Percentiles rank a stretch among this genome's conserved stretches.
phyloP scores from a whole-genome alignment of 2,329 filamentous ascomycete species.

The Cladophialophora exuberans region DNA sequence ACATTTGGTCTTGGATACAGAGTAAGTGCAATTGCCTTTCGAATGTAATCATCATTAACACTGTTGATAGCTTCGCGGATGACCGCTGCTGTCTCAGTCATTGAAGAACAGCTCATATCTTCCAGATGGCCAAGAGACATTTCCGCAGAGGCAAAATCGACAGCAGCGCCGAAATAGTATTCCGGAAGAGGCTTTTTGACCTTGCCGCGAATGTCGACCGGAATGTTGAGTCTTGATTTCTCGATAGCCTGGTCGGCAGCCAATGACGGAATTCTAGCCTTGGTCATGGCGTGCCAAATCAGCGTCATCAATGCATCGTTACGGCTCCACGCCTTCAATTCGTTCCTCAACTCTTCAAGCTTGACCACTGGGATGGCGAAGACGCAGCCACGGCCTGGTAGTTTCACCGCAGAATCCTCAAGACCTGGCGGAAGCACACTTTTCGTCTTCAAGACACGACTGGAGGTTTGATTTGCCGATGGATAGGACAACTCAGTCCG shows the following conservation, averaged over 20 bases:
- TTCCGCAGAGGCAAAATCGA: conserved; percentile 41
- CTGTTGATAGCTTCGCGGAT: conserved; percentile 40
- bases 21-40: conserved; percentile 32
- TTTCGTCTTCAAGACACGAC: conserved; percentile 26
- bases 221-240: conserved; percentile 43
- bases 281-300: conserved; percentile 40
- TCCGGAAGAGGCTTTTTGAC: conserved; percentile 42
- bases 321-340: conserved; percentile 9
- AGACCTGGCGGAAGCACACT: conserved; percentile 6
- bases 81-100: conserved; percentile 41
- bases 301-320: conserved; percentile 37
- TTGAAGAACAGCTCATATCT: conserved; percentile 14
- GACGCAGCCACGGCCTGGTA: conserved; percentile 30
- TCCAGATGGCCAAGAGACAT: conserved; percentile 36
- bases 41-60: conserved; percentile 39
- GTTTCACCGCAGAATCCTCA: conserved; percentile 2
- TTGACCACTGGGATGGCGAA: conserved; percentile 24
- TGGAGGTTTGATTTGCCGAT: conserved; percentile 24
- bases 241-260: conserved; percentile 35
- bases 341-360: conserved; percentile 17
- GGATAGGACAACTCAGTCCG: conserved; percentile 29
- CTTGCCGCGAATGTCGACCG: conserved; percentile 43
- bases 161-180: conserved; percentile 44
- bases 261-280: conserved; percentile 39
- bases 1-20: conserved; percentile 22